Evolutionary conservation across 768 basidiomycete genomes (phyloP), one percentile per base, ranked within the genome.

Genomic region (Cyclocybe aegerita): DNA sequence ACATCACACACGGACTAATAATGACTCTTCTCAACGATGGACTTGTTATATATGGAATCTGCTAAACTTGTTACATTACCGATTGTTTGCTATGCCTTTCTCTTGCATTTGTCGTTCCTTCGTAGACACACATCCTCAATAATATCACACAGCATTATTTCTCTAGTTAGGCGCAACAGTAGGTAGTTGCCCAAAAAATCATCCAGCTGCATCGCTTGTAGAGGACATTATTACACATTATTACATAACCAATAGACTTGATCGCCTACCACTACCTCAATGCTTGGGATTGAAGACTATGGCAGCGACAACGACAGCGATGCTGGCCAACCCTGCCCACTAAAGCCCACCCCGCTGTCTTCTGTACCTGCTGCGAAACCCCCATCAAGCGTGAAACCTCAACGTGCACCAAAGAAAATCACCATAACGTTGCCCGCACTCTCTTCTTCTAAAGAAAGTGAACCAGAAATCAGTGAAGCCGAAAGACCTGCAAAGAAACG

Each of bases 271-370:
- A 33, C 49, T 3, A 47, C 30, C 39, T 39, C 43, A 10, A 90
- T 90, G 86, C 79, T 90, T 54, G 86, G 86, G 31, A 75, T 91
- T 51, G 88, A 86, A 60, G 81, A 76, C 73, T 90, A 91, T 59
- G 87, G 86, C 55, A 91, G 88, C 59, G 83, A 87, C 56, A 78
- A 72, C 60, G 84, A 81, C 50, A 23, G 5, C 23, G 23, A 23
- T 23, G 23, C 1, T 23, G 23, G 23, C 23, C 61, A 65, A n/a
- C 65, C 68, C 39, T 66, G 64, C 9, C 54, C 63, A 0, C 63
- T 71, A 49, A 66, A 69, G 37, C 52, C 46, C 50, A 49, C 42
- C 32, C 43, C 42, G 34, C 15, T 39, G 37, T 16, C 38, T 23
- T 10, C 31, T 10, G 37, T 41, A 45, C 9, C 42, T 39, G 14